phyloP scores from a whole-genome alignment of 495 filamentous ascomycete species.

The Aspergillus biplanus region DNA sequence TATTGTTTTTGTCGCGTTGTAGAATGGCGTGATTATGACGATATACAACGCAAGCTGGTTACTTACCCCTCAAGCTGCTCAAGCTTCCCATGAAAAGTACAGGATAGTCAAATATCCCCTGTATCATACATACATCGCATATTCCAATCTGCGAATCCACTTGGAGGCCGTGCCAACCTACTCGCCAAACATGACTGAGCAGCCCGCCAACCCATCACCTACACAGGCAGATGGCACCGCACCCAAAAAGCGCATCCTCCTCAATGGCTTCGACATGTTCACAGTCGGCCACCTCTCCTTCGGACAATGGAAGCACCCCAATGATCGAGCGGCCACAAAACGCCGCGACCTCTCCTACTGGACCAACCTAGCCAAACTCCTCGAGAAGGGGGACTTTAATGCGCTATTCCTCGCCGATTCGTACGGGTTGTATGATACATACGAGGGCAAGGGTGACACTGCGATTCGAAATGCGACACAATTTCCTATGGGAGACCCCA shows the following conservation, averaged over 20 bases:
- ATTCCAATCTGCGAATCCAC: neutral
- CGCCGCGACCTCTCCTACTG: slow-evolving; percentile 58
- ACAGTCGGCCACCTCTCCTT: slow-evolving; percentile 66
- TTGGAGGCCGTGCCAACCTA: neutral
- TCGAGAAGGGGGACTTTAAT: slow-evolving; percentile 62
- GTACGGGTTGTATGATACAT: slow-evolving; percentile 60
- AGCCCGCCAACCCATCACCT: neutral
- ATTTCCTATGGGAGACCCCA: slow-evolving; percentile 59
- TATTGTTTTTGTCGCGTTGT: neutral
- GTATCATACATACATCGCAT: too few species aligned
- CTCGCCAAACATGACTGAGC: neutral
- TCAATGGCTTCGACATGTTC: slow-evolving; percentile 68
- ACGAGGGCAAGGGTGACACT: slow-evolving; percentile 55
- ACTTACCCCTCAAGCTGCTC: neutral
- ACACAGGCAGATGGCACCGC: slow-evolving; percentile 2
- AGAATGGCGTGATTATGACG: neutral
- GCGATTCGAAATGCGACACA: slow-evolving; percentile 54
- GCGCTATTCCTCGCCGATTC: slow-evolving; percentile 64
- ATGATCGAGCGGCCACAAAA: slow-evolving; percentile 59
- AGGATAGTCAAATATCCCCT: neutral
- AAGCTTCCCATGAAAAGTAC: neutral
- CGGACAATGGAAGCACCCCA: slow-evolving; percentile 63
- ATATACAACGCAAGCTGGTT: neutral
- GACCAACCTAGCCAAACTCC: slow-evolving; percentile 60
- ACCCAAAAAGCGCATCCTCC: slow-evolving; percentile 59